Evolutionary conservation across 2,329 filamentous ascomycete genomes (phyloP).

Genomic region (Diaporthe caulivora): DNA sequence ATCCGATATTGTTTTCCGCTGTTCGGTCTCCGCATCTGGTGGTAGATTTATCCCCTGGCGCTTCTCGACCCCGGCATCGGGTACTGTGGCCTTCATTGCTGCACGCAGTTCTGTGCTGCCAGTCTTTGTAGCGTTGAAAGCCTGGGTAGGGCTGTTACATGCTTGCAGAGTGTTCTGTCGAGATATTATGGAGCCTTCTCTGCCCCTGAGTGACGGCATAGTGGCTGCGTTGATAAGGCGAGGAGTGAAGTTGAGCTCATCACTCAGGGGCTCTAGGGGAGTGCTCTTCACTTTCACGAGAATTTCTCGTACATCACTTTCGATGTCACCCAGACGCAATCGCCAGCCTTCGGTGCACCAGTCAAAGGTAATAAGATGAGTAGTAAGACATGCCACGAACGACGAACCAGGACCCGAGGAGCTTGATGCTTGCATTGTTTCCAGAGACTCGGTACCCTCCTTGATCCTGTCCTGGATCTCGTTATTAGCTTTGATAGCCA

Average conservation of each 20-base stretch:
- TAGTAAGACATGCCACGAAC: background rate
- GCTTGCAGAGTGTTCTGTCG: background rate
- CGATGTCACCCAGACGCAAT: background rate
- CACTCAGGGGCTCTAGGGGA: background rate
- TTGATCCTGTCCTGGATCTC: constrained; percentile 18
- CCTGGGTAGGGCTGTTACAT: background rate
- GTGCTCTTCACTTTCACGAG: background rate
- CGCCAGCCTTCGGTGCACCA: constrained; percentile 24
- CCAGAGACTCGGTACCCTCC: constrained; percentile 5
- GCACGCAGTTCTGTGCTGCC: background rate
- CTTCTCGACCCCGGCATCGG: background rate
- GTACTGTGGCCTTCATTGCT: background rate
- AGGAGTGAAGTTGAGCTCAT: background rate
- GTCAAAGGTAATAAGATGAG: constrained; percentile 4
- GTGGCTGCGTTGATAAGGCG: background rate
- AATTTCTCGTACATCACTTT: background rate
- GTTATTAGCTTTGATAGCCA: constrained; percentile 27
- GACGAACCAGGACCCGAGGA: background rate
- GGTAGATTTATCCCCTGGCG: background rate
- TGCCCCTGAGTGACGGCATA: background rate
- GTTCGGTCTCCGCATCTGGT: background rate
- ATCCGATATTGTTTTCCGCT: background rate
- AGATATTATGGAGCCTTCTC: background rate
- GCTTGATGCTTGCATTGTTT: background rate
- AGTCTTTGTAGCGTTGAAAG: background rate